Conservation (phyloP, 179 eudicot genomes). For the Patellifolia procumbens region DNA sequence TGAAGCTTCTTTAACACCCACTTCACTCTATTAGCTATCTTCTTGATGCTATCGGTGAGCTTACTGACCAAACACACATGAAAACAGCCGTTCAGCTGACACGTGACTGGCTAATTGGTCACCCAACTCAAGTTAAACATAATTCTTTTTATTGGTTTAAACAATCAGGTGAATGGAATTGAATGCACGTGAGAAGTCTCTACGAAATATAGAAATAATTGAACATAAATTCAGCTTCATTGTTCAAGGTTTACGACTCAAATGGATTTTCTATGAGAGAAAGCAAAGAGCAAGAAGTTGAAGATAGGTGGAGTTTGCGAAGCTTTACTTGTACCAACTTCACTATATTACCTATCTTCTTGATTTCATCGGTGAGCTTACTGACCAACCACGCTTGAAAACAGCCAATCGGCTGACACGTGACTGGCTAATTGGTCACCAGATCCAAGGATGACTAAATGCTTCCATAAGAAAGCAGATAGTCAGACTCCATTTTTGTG, state of each 20-base stretch:
- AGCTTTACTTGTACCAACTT: not conserved
- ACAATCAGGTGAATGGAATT: not conserved
- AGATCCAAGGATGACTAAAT: not conserved
- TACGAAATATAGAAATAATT: not conserved
- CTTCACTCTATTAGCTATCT: slow-evolving; percentile 16
- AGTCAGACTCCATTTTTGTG: not conserved
- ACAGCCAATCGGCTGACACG: slow-evolving; percentile 26
- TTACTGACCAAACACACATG: slow-evolving; percentile 43
- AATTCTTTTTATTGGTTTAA: not conserved
- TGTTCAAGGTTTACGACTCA: not conserved
- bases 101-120: slow-evolving; percentile 45
- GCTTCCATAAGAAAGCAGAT: not conserved
- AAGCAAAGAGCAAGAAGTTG: slow-evolving; percentile 10
- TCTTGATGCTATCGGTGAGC: slow-evolving; percentile 23
- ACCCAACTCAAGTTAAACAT: not conserved
- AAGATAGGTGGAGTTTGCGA: slow-evolving; percentile 22
- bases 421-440: slow-evolving; percentile 49
- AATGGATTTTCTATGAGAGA: not conserved
- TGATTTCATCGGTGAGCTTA: slow-evolving; percentile 26
- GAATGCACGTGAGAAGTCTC: not conserved
- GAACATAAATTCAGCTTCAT: not conserved
- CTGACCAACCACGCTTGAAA: slow-evolving; percentile 42
- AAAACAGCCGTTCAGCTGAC: slow-evolving; percentile 24
- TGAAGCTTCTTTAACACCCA: slow-evolving; percentile 5
- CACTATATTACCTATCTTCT: slow-evolving; percentile 19